Evolutionary conservation across 208 protist genomes (phyloP).

Genomic region (Wallacemonas sp.): DNA sequence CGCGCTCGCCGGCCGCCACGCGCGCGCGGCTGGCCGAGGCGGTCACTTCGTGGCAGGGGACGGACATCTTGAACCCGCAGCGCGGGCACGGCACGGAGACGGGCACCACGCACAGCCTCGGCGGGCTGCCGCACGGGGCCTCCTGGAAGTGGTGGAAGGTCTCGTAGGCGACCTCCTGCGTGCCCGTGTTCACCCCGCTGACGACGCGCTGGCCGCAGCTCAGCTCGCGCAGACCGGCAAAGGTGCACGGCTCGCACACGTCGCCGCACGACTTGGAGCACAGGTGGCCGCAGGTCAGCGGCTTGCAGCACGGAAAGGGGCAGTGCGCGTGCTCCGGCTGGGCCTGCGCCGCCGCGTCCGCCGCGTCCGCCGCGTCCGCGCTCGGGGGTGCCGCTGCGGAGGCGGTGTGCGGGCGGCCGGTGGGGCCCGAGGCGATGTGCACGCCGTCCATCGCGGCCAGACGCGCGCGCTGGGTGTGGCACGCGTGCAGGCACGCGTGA

Average conservation of each 20-base stretch:
- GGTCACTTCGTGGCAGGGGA: slow-evolving; percentile 57
- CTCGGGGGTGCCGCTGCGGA: neutral
- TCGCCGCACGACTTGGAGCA: slow-evolving; percentile 71
- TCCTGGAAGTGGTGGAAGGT: slow-evolving; percentile 80
- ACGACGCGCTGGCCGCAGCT: slow-evolving; percentile 83
- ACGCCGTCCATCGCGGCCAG: slow-evolving; percentile 3
- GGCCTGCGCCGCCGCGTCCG: neutral
- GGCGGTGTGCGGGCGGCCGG: neutral
- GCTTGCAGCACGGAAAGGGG: slow-evolving; percentile 70
- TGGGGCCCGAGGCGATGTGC: neutral
- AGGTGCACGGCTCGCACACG: slow-evolving; percentile 69
- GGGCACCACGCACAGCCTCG: slow-evolving; percentile 42
- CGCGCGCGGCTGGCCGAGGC: slow-evolving; percentile 21
- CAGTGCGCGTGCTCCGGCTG: slow-evolving; percentile 49
- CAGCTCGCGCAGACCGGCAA: slow-evolving; percentile 66
- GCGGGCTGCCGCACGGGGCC: slow-evolving; percentile 52
- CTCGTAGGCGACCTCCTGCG: slow-evolving; percentile 42
- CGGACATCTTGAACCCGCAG: slow-evolving; percentile 55
- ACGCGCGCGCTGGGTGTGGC: slow-evolving; percentile 43
- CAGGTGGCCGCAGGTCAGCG: slow-evolving; percentile 69
- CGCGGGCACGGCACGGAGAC: slow-evolving; percentile 70
- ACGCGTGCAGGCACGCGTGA: slow-evolving; percentile 73
- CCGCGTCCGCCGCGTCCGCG: no score
- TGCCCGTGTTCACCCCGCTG: slow-evolving; percentile 59
- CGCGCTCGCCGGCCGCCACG: slow-evolving; percentile 15